Conservation (phyloP, 2,329 filamentous ascomycete species). For the Fusarium succisae region DNA sequence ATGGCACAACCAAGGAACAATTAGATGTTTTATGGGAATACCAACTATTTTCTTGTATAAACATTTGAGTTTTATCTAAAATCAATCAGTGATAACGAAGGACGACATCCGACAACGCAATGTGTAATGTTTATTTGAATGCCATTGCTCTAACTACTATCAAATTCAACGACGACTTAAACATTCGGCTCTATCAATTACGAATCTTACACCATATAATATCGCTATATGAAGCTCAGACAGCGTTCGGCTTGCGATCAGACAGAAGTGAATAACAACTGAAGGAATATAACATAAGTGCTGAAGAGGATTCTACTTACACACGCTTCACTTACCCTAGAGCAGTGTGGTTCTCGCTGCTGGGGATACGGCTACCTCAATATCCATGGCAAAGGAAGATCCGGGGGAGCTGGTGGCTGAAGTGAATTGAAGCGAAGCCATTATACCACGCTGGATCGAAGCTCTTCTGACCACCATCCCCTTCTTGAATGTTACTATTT, state of each 20-base stretch:
- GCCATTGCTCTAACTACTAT: too few species aligned
- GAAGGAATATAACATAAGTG: background rate
- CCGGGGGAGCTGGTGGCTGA: background rate
- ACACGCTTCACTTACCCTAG: background rate
- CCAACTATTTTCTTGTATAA: too few species aligned
- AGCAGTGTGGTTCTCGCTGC: background rate
- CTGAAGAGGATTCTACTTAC: background rate
- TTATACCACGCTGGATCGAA: background rate
- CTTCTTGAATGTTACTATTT: constrained; percentile 5
- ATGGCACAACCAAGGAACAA: background rate
- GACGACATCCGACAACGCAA: too few species aligned
- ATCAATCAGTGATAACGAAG: background rate
- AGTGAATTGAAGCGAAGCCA: background rate
- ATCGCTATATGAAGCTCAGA: background rate
- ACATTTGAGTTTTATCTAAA: background rate
- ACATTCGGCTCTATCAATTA: background rate
- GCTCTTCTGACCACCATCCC: background rate
- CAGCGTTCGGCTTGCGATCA: background rate
- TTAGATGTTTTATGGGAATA: background rate
- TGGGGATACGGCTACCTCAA: background rate
- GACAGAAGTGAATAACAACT: background rate
- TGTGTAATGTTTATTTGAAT: too few species aligned
- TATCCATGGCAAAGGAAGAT: background rate
- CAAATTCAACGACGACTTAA: background rate
- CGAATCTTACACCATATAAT: background rate